Evolutionary conservation across 73 alveolate species (phyloP).

Genomic region (Symbiodinium natans): DNA sequence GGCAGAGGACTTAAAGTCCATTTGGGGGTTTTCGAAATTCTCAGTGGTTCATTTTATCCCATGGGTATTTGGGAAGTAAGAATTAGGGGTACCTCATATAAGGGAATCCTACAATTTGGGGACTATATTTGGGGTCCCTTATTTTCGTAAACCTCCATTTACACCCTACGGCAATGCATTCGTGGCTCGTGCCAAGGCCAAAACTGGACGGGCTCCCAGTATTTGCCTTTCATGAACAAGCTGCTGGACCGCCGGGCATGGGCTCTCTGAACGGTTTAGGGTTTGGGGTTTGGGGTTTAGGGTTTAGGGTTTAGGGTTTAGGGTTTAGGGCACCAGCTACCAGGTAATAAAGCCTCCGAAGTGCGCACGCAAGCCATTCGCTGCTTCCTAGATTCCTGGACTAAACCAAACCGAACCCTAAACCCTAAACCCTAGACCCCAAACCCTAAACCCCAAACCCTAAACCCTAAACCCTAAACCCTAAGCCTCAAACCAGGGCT

Average conservation of each 20-base stretch:
- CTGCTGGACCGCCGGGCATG: conserved; percentile 48
- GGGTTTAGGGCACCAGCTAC: background rate
- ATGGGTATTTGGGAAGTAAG: background rate
- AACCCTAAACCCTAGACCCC: too few species aligned
- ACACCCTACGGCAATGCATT: too few species aligned
- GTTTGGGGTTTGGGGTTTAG: background rate
- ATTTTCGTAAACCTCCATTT: background rate
- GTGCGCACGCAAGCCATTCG: too few species aligned
- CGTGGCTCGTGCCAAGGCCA: too few species aligned
- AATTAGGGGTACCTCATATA: background rate
- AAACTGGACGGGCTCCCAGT: conserved; percentile 88
- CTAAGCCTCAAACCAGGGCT: too few species aligned
- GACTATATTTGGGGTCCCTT: background rate
- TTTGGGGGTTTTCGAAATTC: too few species aligned
- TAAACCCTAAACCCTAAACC: too few species aligned
- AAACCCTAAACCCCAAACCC: too few species aligned
- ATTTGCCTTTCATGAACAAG: conserved; percentile 66
- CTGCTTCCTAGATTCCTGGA: too few species aligned
- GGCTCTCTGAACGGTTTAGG: background rate
- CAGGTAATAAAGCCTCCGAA: too few species aligned
- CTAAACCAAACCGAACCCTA: too few species aligned
- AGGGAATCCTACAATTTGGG: background rate
- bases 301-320: background rate
- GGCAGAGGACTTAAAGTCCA: too few species aligned
- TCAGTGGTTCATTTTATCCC: background rate